Conservation (phyloP, 805 yeast species). For the Groenewaldozyma salmanticensis region DNA sequence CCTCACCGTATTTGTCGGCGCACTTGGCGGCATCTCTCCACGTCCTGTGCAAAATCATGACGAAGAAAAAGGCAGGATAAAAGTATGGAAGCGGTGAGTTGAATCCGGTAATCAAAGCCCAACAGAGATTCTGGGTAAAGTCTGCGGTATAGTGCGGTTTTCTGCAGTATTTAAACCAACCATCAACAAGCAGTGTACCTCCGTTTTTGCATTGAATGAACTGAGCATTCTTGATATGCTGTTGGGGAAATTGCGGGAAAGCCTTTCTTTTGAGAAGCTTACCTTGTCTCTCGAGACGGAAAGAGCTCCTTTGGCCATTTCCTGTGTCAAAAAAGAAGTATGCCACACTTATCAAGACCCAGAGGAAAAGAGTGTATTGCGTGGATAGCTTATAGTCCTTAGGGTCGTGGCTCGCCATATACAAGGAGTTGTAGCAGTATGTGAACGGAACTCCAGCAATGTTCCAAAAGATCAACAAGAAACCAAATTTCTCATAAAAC, state of each 20-base stretch:
- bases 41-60: slow-evolving; percentile 83
- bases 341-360: slow-evolving; percentile 49
- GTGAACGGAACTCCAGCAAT: slow-evolving; percentile 99
- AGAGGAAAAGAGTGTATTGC: slow-evolving; percentile 47
- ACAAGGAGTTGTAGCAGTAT: slow-evolving; percentile 88
- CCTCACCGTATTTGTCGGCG: slow-evolving; percentile 79
- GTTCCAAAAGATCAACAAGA: slow-evolving; percentile 97
- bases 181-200: slow-evolving; percentile 75
- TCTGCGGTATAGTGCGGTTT: slow-evolving; percentile 95
- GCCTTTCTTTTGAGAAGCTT: slow-evolving; percentile 68
- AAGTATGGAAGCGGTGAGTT: slow-evolving; percentile 90
- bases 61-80: slow-evolving; percentile 82
- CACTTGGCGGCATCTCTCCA: slow-evolving; percentile 81
- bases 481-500: slow-evolving; percentile 99
- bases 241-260: slow-evolving; percentile 88
- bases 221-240: slow-evolving; percentile 70
- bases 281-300: slow-evolving; percentile 69
- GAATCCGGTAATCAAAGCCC: slow-evolving; percentile 90
- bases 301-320: slow-evolving; percentile 90
- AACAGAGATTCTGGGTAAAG: slow-evolving; percentile 72
- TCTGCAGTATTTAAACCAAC: slow-evolving; percentile 91
- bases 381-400: slow-evolving; percentile 67
- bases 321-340: slow-evolving; percentile 92
- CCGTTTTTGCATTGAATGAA: slow-evolving; percentile 83
- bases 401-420: slow-evolving; percentile 75